Evolutionary conservation across 495 filamentous ascomycete species (phyloP), one percentile per base, ranked within the genome.

Genomic region (Collariella sp.): DNA sequence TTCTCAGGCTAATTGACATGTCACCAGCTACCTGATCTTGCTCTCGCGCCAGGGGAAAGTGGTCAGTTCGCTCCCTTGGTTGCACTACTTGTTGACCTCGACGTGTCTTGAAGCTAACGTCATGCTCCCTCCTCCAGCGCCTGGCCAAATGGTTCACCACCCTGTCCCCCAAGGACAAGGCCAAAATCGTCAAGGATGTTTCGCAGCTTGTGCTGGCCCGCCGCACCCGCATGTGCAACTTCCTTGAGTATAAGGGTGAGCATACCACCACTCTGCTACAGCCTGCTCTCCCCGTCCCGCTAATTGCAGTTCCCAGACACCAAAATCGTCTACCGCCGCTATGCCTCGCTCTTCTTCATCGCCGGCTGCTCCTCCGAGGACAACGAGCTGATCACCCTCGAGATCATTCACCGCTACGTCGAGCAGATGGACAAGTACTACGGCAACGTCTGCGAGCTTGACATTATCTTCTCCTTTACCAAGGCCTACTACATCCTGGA

Each of bases 391-490:
- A 96, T 97, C 69, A 95, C 88, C 31, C 86, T 99, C 59, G 93
- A 99, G 70, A 89, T 97, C 67, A 91, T 99, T 45, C 93, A 99
- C 72, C 88, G 93, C 61, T 97, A 96, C 69, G 93, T 97, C 46
- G 93, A 99, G 70, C 93, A 97, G 74, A 99, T 97, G 93, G 93
- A 99, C 79, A 99, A 97, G 69, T 99, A 97, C 78, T 99, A 99
- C 68, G 93, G 93, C 69, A 99, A 99, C 72, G 93, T 99, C 54
- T 99, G 93, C 73, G 93, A 98, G 76, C 78, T 98, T 71, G 93
- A 98, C 79, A 75, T 98, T 72, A 94, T 98, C 57, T 98, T 98
- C 73, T 97, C 96, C 71, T 98, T 72, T 65, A 73, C 74, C 59
- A 75, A 95, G 84, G 93, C 96, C 52, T 98, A 98, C 72, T 94